These are phyloP conservation scores for Phallus indusiatus DNA, from an alignment of 768 basidiomycete species.

Conservation along the genomic window DNA sequence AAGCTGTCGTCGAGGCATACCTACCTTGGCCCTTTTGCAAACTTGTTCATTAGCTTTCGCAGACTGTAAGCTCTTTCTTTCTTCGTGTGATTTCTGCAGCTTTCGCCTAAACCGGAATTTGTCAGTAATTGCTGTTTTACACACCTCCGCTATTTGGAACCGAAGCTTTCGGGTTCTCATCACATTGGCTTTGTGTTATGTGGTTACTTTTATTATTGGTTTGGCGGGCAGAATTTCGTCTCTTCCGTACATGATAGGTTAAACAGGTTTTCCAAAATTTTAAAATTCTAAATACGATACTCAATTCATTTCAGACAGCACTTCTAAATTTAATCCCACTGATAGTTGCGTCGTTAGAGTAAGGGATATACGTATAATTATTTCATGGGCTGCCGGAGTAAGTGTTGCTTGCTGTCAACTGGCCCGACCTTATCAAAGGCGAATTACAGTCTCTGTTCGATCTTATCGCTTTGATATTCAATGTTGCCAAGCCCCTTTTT, in stretches of 20 bases:
- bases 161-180: background rate
- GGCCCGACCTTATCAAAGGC: background rate
- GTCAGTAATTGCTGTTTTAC: background rate
- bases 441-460: background rate
- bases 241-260: background rate
- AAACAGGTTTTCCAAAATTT: background rate
- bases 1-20: background rate
- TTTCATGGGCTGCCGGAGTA: background rate
- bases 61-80: background rate
- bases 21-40: background rate
- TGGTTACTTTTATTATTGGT: background rate
- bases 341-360: background rate
- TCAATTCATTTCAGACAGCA: background rate
- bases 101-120: background rate
- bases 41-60: background rate
- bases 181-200: background rate
- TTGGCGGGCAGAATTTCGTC: background rate
- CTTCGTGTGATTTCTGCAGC: background rate
- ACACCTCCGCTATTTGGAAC: slow-evolving; percentile 1
- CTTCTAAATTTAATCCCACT: background rate
- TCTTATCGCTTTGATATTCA: background rate
- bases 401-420: background rate
- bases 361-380: background rate
- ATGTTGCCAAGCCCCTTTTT: background rate
- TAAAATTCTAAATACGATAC: no score